phyloP scores from a whole-genome alignment of 768 basidiomycete genomes.

The Hirschioporus abietinus region DNA sequence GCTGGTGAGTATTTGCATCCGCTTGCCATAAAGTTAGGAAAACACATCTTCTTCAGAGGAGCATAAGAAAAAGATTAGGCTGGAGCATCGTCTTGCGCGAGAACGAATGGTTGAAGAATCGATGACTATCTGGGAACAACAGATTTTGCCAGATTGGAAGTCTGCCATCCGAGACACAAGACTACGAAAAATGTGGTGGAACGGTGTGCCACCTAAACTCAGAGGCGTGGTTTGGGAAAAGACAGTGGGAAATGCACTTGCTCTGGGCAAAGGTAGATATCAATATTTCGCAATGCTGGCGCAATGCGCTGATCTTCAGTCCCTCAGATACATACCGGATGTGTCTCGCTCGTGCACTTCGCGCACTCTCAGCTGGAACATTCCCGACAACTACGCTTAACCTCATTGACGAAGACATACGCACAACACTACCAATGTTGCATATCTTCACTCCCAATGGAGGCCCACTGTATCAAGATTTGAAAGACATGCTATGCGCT shows the following conservation, averaged over 20 bases:
- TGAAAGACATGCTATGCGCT: slow-evolving; percentile 80
- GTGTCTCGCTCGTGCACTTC: slow-evolving; percentile 69
- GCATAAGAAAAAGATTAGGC: slow-evolving; percentile 56
- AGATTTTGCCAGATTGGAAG: slow-evolving; percentile 80
- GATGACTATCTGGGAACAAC: slow-evolving; percentile 68
- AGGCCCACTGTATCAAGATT: slow-evolving; percentile 76
- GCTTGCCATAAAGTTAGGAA: not conserved
- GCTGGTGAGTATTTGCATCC: slow-evolving; percentile 46
- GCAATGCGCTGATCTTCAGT: slow-evolving; percentile 8
- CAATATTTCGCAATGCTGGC: slow-evolving; percentile 6
- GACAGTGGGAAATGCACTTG: slow-evolving; percentile 79
- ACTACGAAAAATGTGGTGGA: slow-evolving; percentile 80
- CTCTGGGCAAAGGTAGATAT: slow-evolving; percentile 69
- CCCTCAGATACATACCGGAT: slow-evolving; percentile 62
- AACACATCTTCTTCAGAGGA: slow-evolving; percentile 43
- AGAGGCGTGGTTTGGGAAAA: slow-evolving; percentile 79
- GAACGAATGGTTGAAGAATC: slow-evolving; percentile 69
- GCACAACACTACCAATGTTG: slow-evolving; percentile 64
- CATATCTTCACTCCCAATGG: slow-evolving; percentile 74
- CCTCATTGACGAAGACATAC: slow-evolving; percentile 71
- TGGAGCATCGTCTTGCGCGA: slow-evolving; percentile 56
- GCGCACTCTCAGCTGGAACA: slow-evolving; percentile 55
- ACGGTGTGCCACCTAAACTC: slow-evolving; percentile 77
- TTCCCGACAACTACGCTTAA: slow-evolving; percentile 62
- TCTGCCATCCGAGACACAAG: slow-evolving; percentile 59